These are phyloP conservation scores for Aegle marmelos DNA, from an alignment of 345 rosid species.

Conservation along the genomic window DNA sequence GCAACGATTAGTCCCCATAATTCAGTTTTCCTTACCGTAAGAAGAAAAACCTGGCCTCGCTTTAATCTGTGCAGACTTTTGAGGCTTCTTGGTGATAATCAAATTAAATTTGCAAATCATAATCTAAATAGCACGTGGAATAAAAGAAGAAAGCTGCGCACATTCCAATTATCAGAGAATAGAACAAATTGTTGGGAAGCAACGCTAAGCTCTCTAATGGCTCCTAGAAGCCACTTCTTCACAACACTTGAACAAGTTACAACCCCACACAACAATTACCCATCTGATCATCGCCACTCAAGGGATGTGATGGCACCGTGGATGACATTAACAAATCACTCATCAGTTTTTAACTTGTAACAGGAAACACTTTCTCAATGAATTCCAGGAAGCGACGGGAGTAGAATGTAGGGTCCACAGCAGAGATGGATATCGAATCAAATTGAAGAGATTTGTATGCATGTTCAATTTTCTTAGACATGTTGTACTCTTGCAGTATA, in stretches of 20 bases:
- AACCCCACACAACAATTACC: not conserved
- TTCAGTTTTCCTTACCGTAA: no score
- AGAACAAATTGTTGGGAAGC: not conserved
- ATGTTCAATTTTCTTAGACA: slow-evolving; percentile 85
- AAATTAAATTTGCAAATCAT: not conserved
- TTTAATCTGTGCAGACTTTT: no score
- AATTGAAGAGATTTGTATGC: slow-evolving; percentile 91
- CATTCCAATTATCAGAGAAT: not conserved
- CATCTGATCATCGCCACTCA: not conserved
- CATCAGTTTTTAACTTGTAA: slow-evolving; percentile 13
- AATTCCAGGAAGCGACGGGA: slow-evolving; percentile 81
- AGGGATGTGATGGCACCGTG: not conserved
- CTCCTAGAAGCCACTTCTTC: not conserved
- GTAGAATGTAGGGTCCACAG: slow-evolving; percentile 86
- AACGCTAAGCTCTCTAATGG: not conserved
- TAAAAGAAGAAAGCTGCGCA: not conserved
- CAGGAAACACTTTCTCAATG: slow-evolving; percentile 76
- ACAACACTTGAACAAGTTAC: not conserved
- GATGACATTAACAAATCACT: not conserved
- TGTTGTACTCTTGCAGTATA: slow-evolving; percentile 88
- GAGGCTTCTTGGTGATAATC: not conserved
- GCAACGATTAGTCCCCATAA: no score
- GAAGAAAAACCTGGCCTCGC: no score
- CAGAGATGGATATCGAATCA: slow-evolving; percentile 81
- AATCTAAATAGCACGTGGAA: not conserved